These are phyloP conservation scores for Lactifluus piperatus DNA, from an alignment of 768 basidiomycete genomes.

Conservation along the genomic window DNA sequence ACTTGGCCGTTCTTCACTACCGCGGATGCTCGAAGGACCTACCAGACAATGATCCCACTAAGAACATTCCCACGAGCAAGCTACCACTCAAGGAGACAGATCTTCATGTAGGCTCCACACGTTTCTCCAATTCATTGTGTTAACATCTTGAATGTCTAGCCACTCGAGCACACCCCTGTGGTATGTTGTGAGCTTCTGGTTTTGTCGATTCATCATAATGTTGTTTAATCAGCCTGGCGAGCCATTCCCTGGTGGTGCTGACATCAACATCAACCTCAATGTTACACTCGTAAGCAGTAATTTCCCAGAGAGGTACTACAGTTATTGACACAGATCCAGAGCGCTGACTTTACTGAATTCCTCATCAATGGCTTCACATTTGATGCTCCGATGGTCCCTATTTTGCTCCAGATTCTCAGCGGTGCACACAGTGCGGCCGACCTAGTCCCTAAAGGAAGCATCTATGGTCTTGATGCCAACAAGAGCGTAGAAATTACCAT, in stretches of 20 bases:
- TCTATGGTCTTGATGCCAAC: too few species aligned
- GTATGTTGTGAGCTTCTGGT: neutral
- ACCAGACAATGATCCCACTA: neutral
- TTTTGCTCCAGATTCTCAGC: conserved; percentile 50
- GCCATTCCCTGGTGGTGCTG: neutral
- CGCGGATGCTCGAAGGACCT: neutral
- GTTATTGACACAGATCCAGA: neutral
- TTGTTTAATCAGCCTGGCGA: neutral
- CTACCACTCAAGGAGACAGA: neutral
- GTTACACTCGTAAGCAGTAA: neutral
- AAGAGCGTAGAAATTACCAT: conserved; percentile 36
- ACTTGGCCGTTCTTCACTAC: conserved; percentile 20
- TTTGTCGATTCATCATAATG: neutral
- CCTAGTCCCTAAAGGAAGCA: conserved; percentile 40
- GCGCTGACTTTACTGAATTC: conserved; percentile 20
- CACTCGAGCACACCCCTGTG: neutral
- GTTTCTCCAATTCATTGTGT: neutral
- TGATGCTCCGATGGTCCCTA: conserved; percentile 36
- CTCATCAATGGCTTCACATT: conserved; percentile 31
- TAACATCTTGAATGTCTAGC: neutral
- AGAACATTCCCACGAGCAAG: neutral
- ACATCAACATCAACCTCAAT: neutral
- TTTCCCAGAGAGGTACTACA: neutral
- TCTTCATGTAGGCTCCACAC: neutral
- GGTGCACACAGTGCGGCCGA: conserved; percentile 38